phyloP scores from a whole-genome alignment of 2,329 filamentous ascomycete genomes.

The Fusarium liriodendri region DNA sequence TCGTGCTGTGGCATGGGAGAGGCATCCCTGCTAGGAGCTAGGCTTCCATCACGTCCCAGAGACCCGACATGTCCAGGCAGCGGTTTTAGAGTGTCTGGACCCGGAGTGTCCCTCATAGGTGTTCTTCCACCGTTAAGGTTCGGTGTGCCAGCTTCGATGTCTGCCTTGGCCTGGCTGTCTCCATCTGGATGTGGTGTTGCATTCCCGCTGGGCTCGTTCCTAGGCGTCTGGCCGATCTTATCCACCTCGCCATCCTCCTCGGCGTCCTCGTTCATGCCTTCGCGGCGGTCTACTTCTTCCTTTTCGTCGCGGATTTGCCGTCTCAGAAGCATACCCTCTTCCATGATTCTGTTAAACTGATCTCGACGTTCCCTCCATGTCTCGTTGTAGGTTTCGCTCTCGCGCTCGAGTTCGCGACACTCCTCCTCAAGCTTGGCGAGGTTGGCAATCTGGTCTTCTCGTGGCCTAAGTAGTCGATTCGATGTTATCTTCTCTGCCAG shows the following conservation, averaged over 20 bases:
- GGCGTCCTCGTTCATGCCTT: slow-evolving; percentile 80
- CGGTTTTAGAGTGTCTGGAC: slow-evolving; percentile 43
- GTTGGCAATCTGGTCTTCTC: slow-evolving; percentile 84
- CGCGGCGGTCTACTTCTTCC: slow-evolving; percentile 89
- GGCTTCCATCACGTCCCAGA: slow-evolving; percentile 41
- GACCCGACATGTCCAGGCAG: slow-evolving; percentile 29
- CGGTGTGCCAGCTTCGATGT: slow-evolving; percentile 45
- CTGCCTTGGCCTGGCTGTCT: slow-evolving; percentile 46
- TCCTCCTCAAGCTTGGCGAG: slow-evolving; percentile 87
- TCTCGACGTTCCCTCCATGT: slow-evolving; percentile 88
- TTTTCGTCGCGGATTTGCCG: slow-evolving; percentile 93
- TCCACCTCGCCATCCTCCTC: slow-evolving; percentile 67
- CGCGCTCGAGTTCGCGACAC: slow-evolving; percentile 86
- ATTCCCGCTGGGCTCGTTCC: slow-evolving; percentile 62
- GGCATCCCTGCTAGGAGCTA: slow-evolving; percentile 44
- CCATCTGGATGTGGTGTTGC: slow-evolving; percentile 62
- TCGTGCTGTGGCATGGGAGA: slow-evolving; percentile 45
- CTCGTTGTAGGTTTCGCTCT: slow-evolving; percentile 82
- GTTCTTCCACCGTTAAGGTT: slow-evolving; percentile 48
- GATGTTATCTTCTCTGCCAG: slow-evolving; percentile 87
- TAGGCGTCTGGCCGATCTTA: slow-evolving; percentile 61
- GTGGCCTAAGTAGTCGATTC: slow-evolving; percentile 80
- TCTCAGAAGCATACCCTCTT: slow-evolving; percentile 88
- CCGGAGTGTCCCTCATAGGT: slow-evolving; percentile 46
- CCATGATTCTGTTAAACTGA: slow-evolving; percentile 89